Conservation (phyloP, 2,329 filamentous ascomycete genomes). For the Epichloe amarillans region DNA sequence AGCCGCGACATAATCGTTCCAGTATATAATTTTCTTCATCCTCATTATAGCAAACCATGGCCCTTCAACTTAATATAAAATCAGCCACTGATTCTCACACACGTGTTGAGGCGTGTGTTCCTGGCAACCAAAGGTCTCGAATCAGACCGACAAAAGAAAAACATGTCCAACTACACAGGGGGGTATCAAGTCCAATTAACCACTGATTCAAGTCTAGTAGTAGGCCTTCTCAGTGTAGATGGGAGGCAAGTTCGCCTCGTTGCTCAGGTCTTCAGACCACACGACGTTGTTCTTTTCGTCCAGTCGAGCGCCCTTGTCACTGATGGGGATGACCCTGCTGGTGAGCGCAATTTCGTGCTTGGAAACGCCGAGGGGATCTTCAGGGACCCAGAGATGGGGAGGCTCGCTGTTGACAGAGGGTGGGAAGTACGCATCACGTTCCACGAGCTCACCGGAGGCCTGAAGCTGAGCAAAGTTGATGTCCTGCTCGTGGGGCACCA, state of each 20-base stretch:
- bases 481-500: slow-evolving; percentile 48
- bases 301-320: slow-evolving; percentile 57
- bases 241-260: slow-evolving; percentile 25
- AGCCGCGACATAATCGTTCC: no score
- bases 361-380: slow-evolving; percentile 55
- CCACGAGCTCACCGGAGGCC: slow-evolving; percentile 47
- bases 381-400: slow-evolving; percentile 63
- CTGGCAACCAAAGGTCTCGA: neutral
- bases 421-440: slow-evolving; percentile 57
- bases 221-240: slow-evolving; percentile 32
- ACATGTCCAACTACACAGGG: neutral
- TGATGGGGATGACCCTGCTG: slow-evolving; percentile 52
- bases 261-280: slow-evolving; percentile 22
- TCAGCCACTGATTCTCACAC: neutral
- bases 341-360: slow-evolving; percentile 58
- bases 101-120: neutral
- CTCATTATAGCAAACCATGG: neutral
- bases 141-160: neutral
- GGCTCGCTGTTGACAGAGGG: slow-evolving; percentile 49
- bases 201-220: slow-evolving; percentile 19
- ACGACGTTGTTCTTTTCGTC: slow-evolving; percentile 45
- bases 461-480: slow-evolving; percentile 30
- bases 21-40: neutral
- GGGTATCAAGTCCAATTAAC: no score
- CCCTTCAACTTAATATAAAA: neutral